A percentile compares a stretch with the other conserved stretches of the same genome.
These are phyloP conservation scores for Allantophomopsis lycopodina DNA, from an alignment of 2,329 filamentous ascomycete genomes.

Conservation along the genomic window DNA sequence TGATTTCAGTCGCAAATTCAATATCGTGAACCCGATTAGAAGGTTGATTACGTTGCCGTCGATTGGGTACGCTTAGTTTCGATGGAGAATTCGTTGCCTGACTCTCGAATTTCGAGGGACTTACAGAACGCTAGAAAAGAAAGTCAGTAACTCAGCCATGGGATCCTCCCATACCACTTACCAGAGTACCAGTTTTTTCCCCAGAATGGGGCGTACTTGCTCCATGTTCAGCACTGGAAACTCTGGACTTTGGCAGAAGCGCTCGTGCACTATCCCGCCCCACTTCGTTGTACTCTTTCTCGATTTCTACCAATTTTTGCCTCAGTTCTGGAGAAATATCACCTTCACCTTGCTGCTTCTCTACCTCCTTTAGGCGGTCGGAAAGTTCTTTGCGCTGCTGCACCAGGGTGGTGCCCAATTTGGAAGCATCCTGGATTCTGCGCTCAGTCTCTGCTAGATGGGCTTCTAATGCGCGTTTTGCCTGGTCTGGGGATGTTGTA, in stretches of 20 bases:
- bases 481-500: conserved; percentile 68
- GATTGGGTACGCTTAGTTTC: conserved; percentile 75
- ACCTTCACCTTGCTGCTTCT: conserved; percentile 59
- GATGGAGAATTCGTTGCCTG: conserved; percentile 77
- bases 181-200: conserved; percentile 19
- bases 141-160: too few species aligned
- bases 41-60: conserved; percentile 82
- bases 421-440: conserved; percentile 80
- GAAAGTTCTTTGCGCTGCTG: conserved; percentile 75
- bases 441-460: conserved; percentile 89
- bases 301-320: conserved; percentile 71
- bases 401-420: conserved; percentile 74
- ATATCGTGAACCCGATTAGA: conserved; percentile 86
- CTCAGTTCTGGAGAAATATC: conserved; percentile 76
- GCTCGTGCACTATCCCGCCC: conserved; percentile 80
- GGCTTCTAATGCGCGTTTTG: conserved; percentile 77
- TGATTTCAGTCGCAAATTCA: conserved; percentile 96
- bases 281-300: conserved; percentile 91
- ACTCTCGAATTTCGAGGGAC: conserved; percentile 68
- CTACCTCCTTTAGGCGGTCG: conserved; percentile 73
- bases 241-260: conserved; percentile 73
- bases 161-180: conserved; percentile 19
- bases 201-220: conserved; percentile 26
- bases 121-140: conserved; percentile 45
- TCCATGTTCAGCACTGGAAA: conserved; percentile 52